phyloP scores from a whole-genome alignment of 2,329 filamentous ascomycete species.

The Fusarium heterosporum region DNA sequence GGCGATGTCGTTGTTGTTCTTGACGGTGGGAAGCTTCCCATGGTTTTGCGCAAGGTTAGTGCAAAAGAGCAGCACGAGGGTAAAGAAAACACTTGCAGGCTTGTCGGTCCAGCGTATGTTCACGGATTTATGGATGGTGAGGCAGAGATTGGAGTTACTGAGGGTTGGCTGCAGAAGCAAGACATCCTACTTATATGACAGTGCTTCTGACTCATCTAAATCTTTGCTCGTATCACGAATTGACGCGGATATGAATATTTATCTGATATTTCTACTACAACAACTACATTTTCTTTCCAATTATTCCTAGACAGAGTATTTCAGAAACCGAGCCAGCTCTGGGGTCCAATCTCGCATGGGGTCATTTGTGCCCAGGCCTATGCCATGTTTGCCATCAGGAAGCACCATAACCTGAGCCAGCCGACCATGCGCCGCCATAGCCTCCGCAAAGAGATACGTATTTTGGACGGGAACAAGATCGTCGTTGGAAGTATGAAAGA shows the following conservation, averaged over 20 bases:
- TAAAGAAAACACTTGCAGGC: neutral
- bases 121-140: conserved; percentile 36
- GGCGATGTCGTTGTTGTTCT: conserved; percentile 23
- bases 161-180: conserved; percentile 14
- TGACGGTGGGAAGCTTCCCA: conserved; percentile 27
- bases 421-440: conserved; percentile 25
- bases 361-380: conserved; percentile 28
- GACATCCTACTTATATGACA: conserved; percentile 3
- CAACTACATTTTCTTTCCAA: neutral
- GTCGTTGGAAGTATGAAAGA: conserved; percentile 37
- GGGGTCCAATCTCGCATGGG: conserved; percentile 33
- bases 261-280: neutral
- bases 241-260: too few relatives aligned
- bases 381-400: conserved; percentile 26
- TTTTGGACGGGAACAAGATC: conserved; percentile 30
- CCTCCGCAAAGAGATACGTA: conserved; percentile 23
- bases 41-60: conserved; percentile 10
- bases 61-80: fast-evolving
- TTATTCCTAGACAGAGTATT: conserved; percentile 24
- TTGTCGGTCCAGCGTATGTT: conserved; percentile 22
- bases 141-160: neutral
- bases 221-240: too few relatives aligned
- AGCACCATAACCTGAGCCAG: conserved; percentile 21
- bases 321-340: conserved; percentile 29
- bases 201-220: too few relatives aligned